Conservation (phyloP, 116 monocot species). For the Zostera marina region DNA sequence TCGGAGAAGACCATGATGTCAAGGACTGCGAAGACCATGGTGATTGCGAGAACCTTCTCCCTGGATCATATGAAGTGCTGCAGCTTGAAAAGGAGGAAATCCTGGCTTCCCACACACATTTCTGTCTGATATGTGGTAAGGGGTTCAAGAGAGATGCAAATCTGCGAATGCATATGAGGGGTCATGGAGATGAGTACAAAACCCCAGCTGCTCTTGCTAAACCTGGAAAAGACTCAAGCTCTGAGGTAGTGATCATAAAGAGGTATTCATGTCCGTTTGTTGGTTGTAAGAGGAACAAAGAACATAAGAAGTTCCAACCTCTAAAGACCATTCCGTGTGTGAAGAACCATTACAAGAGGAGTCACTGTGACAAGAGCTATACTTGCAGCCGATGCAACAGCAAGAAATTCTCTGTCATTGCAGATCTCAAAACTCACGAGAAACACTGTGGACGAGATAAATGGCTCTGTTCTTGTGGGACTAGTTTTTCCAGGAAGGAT, state of each 20-base stretch:
- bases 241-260: slow-evolving; percentile 6
- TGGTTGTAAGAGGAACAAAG: slow-evolving; percentile 73
- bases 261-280: slow-evolving; percentile 54
- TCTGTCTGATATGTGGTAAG: slow-evolving; percentile 69
- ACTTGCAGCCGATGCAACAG: slow-evolving; percentile 43
- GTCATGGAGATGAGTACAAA: slow-evolving; percentile 90
- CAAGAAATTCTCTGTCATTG: slow-evolving; percentile 62
- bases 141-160: slow-evolving; percentile 89
- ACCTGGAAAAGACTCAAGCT: slow-evolving; percentile 24
- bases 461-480: slow-evolving; percentile 78
- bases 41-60: slow-evolving; percentile 37
- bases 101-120: slow-evolving; percentile 54
- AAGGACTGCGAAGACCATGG: slow-evolving; percentile 41
- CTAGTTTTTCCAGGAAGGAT: slow-evolving; percentile 77
- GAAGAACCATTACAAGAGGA: slow-evolving; percentile 75
- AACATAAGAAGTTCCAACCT: slow-evolving; percentile 59
- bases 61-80: slow-evolving; percentile 32
- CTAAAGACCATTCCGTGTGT: slow-evolving; percentile 60
- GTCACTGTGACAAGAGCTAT: slow-evolving; percentile 69
- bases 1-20: slow-evolving; percentile 36
- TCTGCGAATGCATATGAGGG: slow-evolving; percentile 87
- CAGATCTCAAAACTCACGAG: slow-evolving; percentile 72
- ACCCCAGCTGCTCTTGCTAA: slow-evolving; percentile 48
- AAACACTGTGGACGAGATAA: slow-evolving; percentile 64
- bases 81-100: slow-evolving; percentile 41